Base-by-base conservation (phyloP, 805 yeast species). In the Candida insectorum region DNA sequence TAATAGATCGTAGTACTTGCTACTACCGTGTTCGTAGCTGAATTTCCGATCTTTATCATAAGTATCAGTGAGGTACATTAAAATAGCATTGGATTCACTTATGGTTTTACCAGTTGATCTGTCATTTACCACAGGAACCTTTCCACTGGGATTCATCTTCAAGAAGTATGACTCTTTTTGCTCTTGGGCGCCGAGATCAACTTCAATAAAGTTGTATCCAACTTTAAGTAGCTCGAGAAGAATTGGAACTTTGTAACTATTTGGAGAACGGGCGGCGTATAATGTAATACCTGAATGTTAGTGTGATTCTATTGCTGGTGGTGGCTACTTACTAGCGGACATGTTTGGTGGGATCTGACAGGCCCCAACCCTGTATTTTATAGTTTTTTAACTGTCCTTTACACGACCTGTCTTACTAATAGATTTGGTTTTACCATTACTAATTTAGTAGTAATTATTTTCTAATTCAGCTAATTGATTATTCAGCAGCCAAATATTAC, bases 41-140 rank as follows among this genome's bases (percentile, higher is more conserved):
- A 41, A 69, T 52, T 74, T 73, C 39, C 66, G 51, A 7, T 75
- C 76, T 33, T 55, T 69, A 48, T 81, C 86, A 50, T 73, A 81
- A 41, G 69, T 75, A 43, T 77, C 83, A 35, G 74, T 76, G 24
- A 80, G 52, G 50, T 77, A 81, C 37, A 63, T 56, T 53, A 81
- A 51, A 40, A 80, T 79, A 2, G 85, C 83, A 20, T 73, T 84
- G 21, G 79, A 66, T 56, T 80, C 85, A 44, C 70, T 68, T 16
- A 81, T 49, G 16, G 71, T 58, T 19, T 63, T 62, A 4, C 77
- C 79, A 4, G 68, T 60, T 22, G 51, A 47, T 24, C 54, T 49
- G 40, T 65, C 68, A 2, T 61, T 59, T 20, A 81, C 52, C 0
- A 78, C 66, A 17, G 87, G 86, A 31, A 81, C 73, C 45, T 77